phyloP scores from a whole-genome alignment of 2,329 filamentous ascomycete genomes.

The Zymoseptoria brevis region DNA sequence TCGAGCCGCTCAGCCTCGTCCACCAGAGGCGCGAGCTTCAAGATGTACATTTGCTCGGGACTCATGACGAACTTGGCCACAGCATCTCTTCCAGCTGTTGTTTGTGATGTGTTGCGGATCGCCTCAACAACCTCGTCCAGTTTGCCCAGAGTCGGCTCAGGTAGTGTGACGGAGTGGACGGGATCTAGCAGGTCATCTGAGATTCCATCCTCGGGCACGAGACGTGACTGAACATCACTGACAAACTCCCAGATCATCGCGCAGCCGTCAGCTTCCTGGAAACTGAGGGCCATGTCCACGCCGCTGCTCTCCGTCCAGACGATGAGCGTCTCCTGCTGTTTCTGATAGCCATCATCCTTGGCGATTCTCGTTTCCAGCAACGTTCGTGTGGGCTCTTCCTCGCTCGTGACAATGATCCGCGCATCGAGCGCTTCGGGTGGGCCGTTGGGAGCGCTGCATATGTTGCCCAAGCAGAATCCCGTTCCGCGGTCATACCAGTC shows the following conservation, averaged over 20 bases:
- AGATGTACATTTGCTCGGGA: slow-evolving; percentile 66
- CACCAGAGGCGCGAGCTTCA: slow-evolving; percentile 77
- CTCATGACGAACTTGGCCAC: slow-evolving; percentile 78
- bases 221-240: slow-evolving; percentile 70
- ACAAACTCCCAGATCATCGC: slow-evolving; percentile 94
- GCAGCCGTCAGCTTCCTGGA: slow-evolving; percentile 94
- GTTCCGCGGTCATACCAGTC: slow-evolving; percentile 99
- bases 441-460: slow-evolving; percentile 42
- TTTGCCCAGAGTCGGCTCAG: slow-evolving; percentile 70
- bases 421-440: slow-evolving; percentile 61
- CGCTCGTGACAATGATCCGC: slow-evolving; percentile 82
- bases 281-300: slow-evolving; percentile 94
- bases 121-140: slow-evolving; percentile 75
- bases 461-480: slow-evolving; percentile 80
- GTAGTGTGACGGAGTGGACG: slow-evolving; percentile 64
- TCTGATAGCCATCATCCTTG: slow-evolving; percentile 94
- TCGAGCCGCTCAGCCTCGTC: slow-evolving; percentile 86
- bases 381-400: slow-evolving; percentile 77
- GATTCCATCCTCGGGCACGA: slow-evolving; percentile 67
- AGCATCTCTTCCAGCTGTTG: slow-evolving; percentile 70
- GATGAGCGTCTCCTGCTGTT: slow-evolving; percentile 97
- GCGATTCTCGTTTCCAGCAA: slow-evolving; percentile 83
- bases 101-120: slow-evolving; percentile 70
- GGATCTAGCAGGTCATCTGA: slow-evolving; percentile 80
- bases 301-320: slow-evolving; percentile 93